These are phyloP conservation scores for Sclerotinia spermophila DNA, from an alignment of 2,329 filamentous ascomycete genomes.

Conservation along the genomic window DNA sequence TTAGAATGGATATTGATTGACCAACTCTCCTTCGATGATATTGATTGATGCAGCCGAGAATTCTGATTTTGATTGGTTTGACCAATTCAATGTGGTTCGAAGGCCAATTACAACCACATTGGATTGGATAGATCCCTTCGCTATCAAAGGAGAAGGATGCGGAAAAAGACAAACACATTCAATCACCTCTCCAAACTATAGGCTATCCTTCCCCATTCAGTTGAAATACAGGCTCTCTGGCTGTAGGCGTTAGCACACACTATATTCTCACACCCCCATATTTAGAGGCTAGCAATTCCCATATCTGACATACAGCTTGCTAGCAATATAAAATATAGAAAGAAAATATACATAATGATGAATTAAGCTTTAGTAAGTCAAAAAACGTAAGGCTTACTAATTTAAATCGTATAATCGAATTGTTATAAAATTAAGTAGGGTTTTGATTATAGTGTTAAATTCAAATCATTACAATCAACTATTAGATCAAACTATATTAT, in stretches of 20 bases:
- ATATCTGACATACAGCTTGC: background rate
- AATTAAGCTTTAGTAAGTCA: background rate
- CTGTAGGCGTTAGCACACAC: background rate
- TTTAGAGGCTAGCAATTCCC: background rate
- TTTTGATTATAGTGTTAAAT: too few species aligned
- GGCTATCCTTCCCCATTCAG: background rate
- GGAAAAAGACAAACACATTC: background rate
- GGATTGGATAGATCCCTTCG: background rate
- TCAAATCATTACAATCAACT: too few species aligned
- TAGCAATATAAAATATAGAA: background rate
- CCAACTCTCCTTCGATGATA: background rate
- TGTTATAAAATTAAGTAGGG: too few species aligned
- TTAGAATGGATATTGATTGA: background rate
- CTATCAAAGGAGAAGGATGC: background rate
- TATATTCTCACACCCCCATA: background rate
- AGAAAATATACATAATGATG: background rate
- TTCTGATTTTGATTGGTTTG: background rate
- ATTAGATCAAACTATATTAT: too few species aligned
- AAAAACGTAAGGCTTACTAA: too few species aligned
- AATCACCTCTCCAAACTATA: background rate
- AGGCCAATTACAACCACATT: too few species aligned
- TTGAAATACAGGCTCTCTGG: background rate
- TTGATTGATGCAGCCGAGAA: background rate
- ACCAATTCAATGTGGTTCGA: background rate
- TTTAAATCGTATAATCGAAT: too few species aligned